Percentiles rank a stretch among this genome's conserved stretches.
phyloP scores from a whole-genome alignment of 352 stramenopile species.

The Blastocystis sp. region DNA sequence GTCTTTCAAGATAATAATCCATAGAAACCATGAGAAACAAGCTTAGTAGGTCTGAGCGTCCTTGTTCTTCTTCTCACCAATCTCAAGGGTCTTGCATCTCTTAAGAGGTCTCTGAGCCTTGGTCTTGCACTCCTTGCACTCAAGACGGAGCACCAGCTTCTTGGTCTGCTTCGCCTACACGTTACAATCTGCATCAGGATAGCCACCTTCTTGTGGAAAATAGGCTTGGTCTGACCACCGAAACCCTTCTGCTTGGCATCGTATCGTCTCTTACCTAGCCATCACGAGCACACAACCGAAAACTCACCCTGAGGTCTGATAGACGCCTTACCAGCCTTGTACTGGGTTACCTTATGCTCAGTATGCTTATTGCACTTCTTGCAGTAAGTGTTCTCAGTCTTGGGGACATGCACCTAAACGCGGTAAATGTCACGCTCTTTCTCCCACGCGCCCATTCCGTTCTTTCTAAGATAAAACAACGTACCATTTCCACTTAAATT shows the following conservation, averaged over 20 bases:
- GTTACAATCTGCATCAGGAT: constrained; percentile 22
- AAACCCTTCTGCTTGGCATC: constrained; percentile 99
- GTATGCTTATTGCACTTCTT: constrained; percentile 99
- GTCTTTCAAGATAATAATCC: constrained; percentile 74
- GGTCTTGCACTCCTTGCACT: constrained; percentile 99
- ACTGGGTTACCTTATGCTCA: constrained; percentile 99
- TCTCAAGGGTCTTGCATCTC: constrained; percentile 99
- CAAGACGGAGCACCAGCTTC: constrained; percentile 94
- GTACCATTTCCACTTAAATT: constrained; percentile 73
- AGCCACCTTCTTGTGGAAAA: constrained; percentile 98
- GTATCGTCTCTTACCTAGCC: constrained; percentile 93
- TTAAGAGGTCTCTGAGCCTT: constrained; percentile 99
- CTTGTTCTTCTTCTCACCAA: constrained; percentile 98
- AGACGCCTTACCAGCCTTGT: constrained; percentile 99
- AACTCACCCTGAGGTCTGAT: constrained; percentile 93
- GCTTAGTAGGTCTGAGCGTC: constrained; percentile 94
- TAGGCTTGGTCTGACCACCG: constrained; percentile 99
- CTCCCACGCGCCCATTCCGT: neutral
- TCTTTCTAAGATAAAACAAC: neutral
- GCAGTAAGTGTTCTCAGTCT: constrained; percentile 98
- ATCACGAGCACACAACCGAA: neutral
- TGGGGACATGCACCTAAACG: constrained; percentile 95
- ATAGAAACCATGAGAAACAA: constrained; percentile 66
- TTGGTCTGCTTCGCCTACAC: constrained; percentile 94
- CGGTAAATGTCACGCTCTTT: neutral